Evolutionary conservation across 1,139 yeast species (phyloP).

Genomic region (Saccharomyces hybrid): DNA sequence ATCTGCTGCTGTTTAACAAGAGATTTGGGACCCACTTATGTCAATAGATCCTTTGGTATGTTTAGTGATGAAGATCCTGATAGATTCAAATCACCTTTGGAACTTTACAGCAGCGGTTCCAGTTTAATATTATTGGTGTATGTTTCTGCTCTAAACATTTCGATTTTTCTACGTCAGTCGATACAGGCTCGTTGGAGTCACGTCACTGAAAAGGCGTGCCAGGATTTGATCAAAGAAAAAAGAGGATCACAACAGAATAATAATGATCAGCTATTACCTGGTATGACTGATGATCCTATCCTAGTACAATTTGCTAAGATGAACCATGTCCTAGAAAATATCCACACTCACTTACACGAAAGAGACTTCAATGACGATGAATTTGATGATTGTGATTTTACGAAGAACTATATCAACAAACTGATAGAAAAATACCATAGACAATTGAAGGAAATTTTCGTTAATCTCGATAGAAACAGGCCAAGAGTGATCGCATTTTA

Average conservation of each 20-base stretch:
- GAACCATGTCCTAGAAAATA: slow-evolving; percentile 54
- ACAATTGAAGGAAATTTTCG: slow-evolving; percentile 18
- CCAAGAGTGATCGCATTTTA: slow-evolving; percentile 44
- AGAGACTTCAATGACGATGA: slow-evolving; percentile 22
- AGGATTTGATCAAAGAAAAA: slow-evolving; percentile 15
- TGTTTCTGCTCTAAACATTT: slow-evolving; percentile 32
- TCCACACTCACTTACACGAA: slow-evolving; percentile 43
- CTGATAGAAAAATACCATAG: slow-evolving; percentile 14
- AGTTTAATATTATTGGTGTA: slow-evolving; percentile 32
- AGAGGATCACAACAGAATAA: slow-evolving; percentile 4
- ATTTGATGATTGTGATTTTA: slow-evolving; percentile 17
- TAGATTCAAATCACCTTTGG: slow-evolving; percentile 14
- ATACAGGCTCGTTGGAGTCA: slow-evolving; percentile 26
- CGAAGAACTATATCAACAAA: slow-evolving; percentile 12
- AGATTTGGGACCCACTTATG: slow-evolving; percentile 61
- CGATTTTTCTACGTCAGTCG: slow-evolving; percentile 33
- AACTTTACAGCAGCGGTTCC: slow-evolving; percentile 19
- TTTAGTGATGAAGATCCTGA: slow-evolving; percentile 19
- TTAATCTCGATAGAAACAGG: slow-evolving; percentile 35
- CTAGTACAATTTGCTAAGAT: slow-evolving; percentile 56
- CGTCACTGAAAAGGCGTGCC: slow-evolving; percentile 17
- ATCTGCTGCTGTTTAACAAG: slow-evolving; percentile 63
- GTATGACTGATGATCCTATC: slow-evolving; percentile 32
- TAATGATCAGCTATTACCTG: slow-evolving; percentile 29
- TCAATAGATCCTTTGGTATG: slow-evolving; percentile 19